Conservation (phyloP, 2,329 filamentous ascomycete genomes). For the Paramyrothecium sp. region DNA sequence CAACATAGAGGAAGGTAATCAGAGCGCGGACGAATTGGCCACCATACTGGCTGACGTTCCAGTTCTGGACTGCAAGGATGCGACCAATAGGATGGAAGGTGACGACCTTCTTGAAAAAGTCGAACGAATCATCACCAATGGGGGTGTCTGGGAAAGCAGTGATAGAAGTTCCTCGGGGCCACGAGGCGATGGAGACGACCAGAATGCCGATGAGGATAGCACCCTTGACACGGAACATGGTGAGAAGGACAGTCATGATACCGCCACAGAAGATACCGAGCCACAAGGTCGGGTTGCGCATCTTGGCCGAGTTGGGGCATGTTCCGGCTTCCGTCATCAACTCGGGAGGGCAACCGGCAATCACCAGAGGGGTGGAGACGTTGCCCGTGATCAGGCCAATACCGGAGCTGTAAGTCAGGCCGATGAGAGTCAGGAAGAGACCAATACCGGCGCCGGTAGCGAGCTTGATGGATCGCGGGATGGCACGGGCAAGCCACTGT, state of each 20-base stretch:
- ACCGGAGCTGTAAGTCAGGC: conserved; percentile 71
- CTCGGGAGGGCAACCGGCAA: conserved; percentile 62
- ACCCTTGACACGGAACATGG: conserved; percentile 79
- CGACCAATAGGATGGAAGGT: conserved; percentile 71
- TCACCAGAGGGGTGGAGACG: conserved; percentile 60
- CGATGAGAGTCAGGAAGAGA: conserved; percentile 70
- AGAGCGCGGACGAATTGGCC: conserved; percentile 73
- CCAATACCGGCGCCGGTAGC: conserved; percentile 80
- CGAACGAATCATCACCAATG: conserved; percentile 64
- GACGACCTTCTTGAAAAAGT: conserved; percentile 80
- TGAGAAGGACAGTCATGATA: conserved; percentile 69
- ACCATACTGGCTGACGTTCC: conserved; percentile 63
- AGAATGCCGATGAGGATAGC: conserved; percentile 77
- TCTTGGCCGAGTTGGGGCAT: conserved; percentile 57
- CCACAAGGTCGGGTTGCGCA: conserved; percentile 78
- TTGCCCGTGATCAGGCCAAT: conserved; percentile 72
- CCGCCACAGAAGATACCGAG: conserved; percentile 78
- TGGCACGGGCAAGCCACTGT: conserved; percentile 78
- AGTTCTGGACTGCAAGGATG: conserved; percentile 66
- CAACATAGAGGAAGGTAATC: conserved; percentile 71
- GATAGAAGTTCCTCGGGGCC: conserved; percentile 69
- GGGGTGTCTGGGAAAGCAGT: conserved; percentile 73
- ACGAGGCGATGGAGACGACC: conserved; percentile 78
- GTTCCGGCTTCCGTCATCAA: conserved; percentile 36
- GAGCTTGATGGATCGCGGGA: conserved; percentile 77